Conservation (phyloP, 176 grass and related monocot species). For the Zoysia pacifica region DNA sequence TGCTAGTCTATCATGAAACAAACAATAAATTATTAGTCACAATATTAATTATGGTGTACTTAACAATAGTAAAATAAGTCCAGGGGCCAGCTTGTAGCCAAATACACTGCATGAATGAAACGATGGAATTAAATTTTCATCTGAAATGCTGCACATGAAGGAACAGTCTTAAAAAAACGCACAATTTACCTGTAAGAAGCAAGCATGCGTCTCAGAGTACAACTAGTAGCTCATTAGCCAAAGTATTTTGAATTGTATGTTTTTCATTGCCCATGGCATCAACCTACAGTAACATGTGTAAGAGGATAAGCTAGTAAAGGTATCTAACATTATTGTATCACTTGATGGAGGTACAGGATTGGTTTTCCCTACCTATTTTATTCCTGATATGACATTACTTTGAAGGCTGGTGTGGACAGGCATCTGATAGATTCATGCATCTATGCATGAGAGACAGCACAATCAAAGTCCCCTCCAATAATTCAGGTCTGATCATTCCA, state of each 20-base stretch:
- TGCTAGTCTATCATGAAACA: slow-evolving; percentile 42
- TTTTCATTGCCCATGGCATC: slow-evolving; percentile 22
- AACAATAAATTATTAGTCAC: slow-evolving; percentile 32
- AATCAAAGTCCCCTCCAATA: slow-evolving; percentile 53
- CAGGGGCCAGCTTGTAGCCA: slow-evolving; percentile 17
- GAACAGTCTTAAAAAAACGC: slow-evolving; percentile 30
- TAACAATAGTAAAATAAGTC: slow-evolving; percentile 25
- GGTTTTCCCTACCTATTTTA: slow-evolving; percentile 44
- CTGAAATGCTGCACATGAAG: slow-evolving; percentile 40
- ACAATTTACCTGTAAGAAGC: slow-evolving; percentile 21
- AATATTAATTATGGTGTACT: slow-evolving; percentile 4
- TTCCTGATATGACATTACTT: slow-evolving; percentile 53
- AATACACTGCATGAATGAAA: slow-evolving; percentile 14
- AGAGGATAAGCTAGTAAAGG: slow-evolving; percentile 48
- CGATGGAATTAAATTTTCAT: not conserved
- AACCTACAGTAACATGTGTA: slow-evolving; percentile 45
- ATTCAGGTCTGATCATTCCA: slow-evolving; percentile 50
- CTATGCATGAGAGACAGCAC: slow-evolving; percentile 49
- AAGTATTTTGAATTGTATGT: slow-evolving; percentile 34
- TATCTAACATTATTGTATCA: slow-evolving; percentile 57
- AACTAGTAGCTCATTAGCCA: slow-evolving; percentile 18
- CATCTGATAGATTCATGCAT: slow-evolving; percentile 51
- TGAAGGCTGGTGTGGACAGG: slow-evolving; percentile 55
- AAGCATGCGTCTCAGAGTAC: slow-evolving; percentile 12
- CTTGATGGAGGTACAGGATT: slow-evolving; percentile 55